Conservation (phyloP, 2,329 filamentous ascomycete species). For the Hypoxylon sp. region DNA sequence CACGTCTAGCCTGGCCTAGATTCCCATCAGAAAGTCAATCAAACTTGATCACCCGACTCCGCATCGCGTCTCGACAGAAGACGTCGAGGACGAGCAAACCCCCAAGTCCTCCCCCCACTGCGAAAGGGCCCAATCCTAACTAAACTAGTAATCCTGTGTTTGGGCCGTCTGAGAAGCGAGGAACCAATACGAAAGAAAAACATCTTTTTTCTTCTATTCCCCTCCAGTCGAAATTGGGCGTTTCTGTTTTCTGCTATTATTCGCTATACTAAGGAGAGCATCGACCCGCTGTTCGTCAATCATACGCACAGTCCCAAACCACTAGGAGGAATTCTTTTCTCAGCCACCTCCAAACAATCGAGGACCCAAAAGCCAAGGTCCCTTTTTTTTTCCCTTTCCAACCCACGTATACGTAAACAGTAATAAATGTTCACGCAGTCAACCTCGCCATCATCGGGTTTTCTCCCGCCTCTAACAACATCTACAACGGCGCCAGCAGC, state of each 20-base stretch:
- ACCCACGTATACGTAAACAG: slow-evolving; percentile 25
- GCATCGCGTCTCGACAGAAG: slow-evolving; percentile 34
- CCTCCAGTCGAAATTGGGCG: slow-evolving; percentile 30
- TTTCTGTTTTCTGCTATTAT: slow-evolving; percentile 26
- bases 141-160: slow-evolving; percentile 11
- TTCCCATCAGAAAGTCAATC: slow-evolving; percentile 27
- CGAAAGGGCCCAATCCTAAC: slow-evolving; percentile 24
- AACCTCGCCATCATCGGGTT: slow-evolving; percentile 46
- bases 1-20: slow-evolving; percentile 33
- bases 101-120: slow-evolving; percentile 24
- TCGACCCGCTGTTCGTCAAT: slow-evolving; percentile 30
- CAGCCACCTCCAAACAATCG: slow-evolving; percentile 17
- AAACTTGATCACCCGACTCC: slow-evolving; percentile 40
- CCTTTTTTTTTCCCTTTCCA: not conserved
- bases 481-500: slow-evolving; percentile 41
- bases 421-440: slow-evolving; percentile 50
- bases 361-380: not conserved
- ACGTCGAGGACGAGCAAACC: slow-evolving; percentile 17
- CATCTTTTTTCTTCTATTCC: slow-evolving; percentile 1
- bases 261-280: slow-evolving; percentile 30
- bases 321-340: slow-evolving; percentile 24
- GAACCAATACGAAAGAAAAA: slow-evolving; percentile 10
- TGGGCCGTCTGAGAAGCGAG: slow-evolving; percentile 4
- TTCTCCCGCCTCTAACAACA: slow-evolving; percentile 48
- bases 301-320: slow-evolving; percentile 5